Conservation (phyloP, 2,329 filamentous ascomycete genomes). For the Fusarium nodosum region DNA sequence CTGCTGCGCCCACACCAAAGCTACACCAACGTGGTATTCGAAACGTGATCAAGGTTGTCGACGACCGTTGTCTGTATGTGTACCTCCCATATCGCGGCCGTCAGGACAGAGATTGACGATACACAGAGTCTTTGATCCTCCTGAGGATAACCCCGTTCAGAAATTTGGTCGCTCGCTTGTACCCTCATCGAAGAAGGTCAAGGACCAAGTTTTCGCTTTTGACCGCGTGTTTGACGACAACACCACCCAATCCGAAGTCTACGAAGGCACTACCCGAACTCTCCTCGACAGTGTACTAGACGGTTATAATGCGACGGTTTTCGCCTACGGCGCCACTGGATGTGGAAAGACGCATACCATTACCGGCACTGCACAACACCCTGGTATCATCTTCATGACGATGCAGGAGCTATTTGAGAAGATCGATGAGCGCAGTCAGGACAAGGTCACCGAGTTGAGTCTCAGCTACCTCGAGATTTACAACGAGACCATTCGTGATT, state of each 20-base stretch:
- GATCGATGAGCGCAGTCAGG: slow-evolving; percentile 85
- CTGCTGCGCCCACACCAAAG: slow-evolving; percentile 86
- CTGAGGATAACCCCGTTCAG: slow-evolving; percentile 92
- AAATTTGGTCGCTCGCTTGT: slow-evolving; percentile 87
- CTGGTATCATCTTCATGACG: slow-evolving; percentile 97
- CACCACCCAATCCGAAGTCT: slow-evolving; percentile 90
- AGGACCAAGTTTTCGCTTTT: slow-evolving; percentile 98
- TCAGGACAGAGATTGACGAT: slow-evolving; percentile 36
- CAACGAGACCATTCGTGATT: slow-evolving; percentile 97
- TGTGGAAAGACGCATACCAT: slow-evolving; percentile 99
- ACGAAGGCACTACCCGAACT: slow-evolving; percentile 89
- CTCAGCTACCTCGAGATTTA: slow-evolving; percentile 98
- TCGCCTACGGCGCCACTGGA: slow-evolving; percentile 96
- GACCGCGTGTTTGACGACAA: slow-evolving; percentile 98
- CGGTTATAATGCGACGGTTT: slow-evolving; percentile 98
- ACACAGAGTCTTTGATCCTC: slow-evolving; percentile 91
- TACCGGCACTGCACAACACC: slow-evolving; percentile 89
- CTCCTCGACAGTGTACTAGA: slow-evolving; percentile 96
- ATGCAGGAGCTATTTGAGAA: slow-evolving; percentile 99
- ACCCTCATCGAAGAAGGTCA: slow-evolving; percentile 88
- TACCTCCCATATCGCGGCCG: neutral
- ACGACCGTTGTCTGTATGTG: slow-evolving; percentile 93
- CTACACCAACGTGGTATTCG: slow-evolving; percentile 87
- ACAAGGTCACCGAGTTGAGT: slow-evolving; percentile 90
- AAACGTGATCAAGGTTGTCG: slow-evolving; percentile 94